Evolutionary conservation across 345 rosid genomes (phyloP).

Genomic region (Linum lewisii): DNA sequence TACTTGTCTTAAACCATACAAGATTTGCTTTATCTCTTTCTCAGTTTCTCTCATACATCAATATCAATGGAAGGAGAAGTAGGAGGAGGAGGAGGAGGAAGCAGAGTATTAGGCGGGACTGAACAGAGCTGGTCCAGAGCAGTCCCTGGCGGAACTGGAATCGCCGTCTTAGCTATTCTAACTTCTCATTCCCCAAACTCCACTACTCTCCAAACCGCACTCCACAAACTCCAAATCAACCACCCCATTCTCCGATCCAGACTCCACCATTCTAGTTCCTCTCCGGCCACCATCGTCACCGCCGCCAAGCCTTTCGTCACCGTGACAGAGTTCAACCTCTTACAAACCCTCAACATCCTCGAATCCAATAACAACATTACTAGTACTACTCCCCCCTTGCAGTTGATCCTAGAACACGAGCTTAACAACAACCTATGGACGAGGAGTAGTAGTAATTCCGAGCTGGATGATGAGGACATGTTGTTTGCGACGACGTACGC

Average conservation of each 20-base stretch:
- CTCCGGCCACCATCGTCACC: conserved; percentile 16
- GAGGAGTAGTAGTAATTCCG: no score
- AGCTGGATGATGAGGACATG: not conserved
- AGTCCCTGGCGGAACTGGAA: conserved; percentile 17
- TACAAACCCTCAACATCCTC: conserved; percentile 20
- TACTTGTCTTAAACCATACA: no score
- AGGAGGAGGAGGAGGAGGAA: not conserved
- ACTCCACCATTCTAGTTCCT: conserved; percentile 11
- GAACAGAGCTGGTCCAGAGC: conserved; percentile 20
- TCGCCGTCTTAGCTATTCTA: conserved; percentile 19
- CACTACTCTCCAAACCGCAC: conserved; percentile 13
- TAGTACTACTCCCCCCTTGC: conserved; percentile 20
- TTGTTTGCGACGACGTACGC: conserved; percentile 7
- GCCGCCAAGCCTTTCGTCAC: conserved; percentile 19
- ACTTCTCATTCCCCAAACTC: conserved; percentile 6
- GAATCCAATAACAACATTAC: not conserved
- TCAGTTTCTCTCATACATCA: not conserved
- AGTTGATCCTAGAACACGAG: conserved; percentile 36
- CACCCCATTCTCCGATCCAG: conserved; percentile 28
- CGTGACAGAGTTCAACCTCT: conserved; percentile 14
- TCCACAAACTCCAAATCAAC: conserved; percentile 20
- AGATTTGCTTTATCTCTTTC: not conserved
- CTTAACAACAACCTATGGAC: conserved; percentile 34
- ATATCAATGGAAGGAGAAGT: not conserved
- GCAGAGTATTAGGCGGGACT: conserved; percentile 13